phyloP scores from a whole-genome alignment of 345 rosid genomes.

The Stellera chamaejasme region DNA sequence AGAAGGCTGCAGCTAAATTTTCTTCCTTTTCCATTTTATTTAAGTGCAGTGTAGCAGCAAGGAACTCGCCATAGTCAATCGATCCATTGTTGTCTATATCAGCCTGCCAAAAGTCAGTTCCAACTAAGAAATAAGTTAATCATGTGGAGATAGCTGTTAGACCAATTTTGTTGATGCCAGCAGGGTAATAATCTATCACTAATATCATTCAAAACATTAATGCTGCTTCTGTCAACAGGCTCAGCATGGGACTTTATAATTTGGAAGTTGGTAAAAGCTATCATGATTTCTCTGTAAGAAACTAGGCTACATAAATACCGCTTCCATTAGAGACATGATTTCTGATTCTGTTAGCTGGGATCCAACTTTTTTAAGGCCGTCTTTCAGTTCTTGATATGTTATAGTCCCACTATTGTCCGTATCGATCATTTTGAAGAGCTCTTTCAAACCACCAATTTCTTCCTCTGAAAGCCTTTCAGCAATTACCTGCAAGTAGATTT shows the following conservation, averaged over 20 bases:
- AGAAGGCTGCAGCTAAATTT: slow-evolving; percentile 75
- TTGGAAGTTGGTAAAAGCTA: no score
- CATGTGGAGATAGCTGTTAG: background rate
- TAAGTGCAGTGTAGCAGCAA: slow-evolving; percentile 88
- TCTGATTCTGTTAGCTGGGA: slow-evolving; percentile 87
- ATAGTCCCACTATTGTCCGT: slow-evolving; percentile 91
- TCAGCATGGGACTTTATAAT: no score
- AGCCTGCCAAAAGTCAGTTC: slow-evolving; percentile 43
- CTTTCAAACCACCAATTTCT: slow-evolving; percentile 94
- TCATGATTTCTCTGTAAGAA: background rate
- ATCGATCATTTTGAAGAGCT: slow-evolving; percentile 89
- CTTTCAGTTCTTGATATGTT: slow-evolving; percentile 86
- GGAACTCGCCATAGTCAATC: slow-evolving; percentile 89
- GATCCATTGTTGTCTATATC: slow-evolving; percentile 91
- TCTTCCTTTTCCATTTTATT: slow-evolving; percentile 93
- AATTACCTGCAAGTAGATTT: slow-evolving; percentile 52
- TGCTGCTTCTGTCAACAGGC: no score
- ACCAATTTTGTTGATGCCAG: no score
- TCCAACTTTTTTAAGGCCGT: slow-evolving; percentile 73
- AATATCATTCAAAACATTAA: no score
- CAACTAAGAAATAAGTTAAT: slow-evolving; percentile 4
- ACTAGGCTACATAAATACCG: slow-evolving; percentile 32
- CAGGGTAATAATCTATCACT: no score
- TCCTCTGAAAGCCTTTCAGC: slow-evolving; percentile 98
- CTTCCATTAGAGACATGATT: slow-evolving; percentile 87